Percentiles rank a stretch among this genome's conserved stretches.
These are phyloP conservation scores for Tetrahymena thermophila DNA, from an alignment of 73 alveolate genomes.

Conservation along the genomic window DNA sequence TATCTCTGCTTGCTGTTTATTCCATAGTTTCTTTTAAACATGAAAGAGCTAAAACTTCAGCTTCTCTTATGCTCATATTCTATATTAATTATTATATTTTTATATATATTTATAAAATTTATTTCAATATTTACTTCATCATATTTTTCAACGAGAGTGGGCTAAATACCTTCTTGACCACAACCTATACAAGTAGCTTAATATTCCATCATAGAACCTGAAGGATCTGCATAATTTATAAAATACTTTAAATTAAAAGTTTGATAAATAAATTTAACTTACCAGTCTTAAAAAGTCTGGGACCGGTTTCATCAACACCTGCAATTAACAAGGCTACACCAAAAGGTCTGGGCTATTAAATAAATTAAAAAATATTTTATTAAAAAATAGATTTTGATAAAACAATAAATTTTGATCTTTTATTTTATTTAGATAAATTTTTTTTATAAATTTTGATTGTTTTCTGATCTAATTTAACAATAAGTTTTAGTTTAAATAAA, in stretches of 20 bases:
- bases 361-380: neutral
- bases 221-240: conserved; percentile 58
- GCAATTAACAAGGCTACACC: conserved; percentile 92
- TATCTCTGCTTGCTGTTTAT: conserved; percentile 67
- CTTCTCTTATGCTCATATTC: conserved; percentile 77
- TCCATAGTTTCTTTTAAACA: conserved; percentile 91
- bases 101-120: neutral
- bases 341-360: conserved; percentile 86
- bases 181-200: conserved; percentile 93
- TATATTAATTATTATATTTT: neutral
- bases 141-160: conserved; percentile 77
- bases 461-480: conserved; percentile 10
- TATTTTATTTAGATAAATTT: neutral
- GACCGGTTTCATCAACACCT: conserved; percentile 90
- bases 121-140: conserved; percentile 33
- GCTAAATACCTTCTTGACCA: conserved; percentile 90
- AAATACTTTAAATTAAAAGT: neutral
- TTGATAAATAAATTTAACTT: neutral
- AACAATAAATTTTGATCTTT: no score
- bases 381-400: neutral
- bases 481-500: neutral
- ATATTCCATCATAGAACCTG: conserved; percentile 88
- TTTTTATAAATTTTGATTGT: neutral
- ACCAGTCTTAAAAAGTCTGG: conserved; percentile 77
- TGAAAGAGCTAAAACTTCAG: conserved; percentile 74